A percentile compares a stretch with the other conserved stretches of the same genome.
These are phyloP conservation scores for Thraustochytrium sp. DNA, from an alignment of 352 stramenopile species.

Conservation along the genomic window DNA sequence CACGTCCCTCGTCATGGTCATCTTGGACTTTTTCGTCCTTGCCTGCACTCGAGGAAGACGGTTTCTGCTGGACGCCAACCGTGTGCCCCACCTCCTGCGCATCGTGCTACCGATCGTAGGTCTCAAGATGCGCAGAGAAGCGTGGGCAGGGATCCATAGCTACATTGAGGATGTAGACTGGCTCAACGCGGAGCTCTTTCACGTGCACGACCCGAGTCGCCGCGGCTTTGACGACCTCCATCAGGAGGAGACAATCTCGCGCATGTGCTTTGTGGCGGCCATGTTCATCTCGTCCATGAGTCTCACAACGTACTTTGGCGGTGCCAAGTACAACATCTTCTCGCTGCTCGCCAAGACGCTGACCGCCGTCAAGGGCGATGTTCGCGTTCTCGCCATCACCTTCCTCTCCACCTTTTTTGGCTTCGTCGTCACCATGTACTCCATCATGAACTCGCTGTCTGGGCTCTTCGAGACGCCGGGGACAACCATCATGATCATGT, in stretches of 20 bases:
- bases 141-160: not conserved
- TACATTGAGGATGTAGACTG: not conserved
- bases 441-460: constrained; percentile 5
- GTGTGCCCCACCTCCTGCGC: not conserved
- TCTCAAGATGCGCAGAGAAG: not conserved
- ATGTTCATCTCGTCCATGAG: constrained; percentile 19
- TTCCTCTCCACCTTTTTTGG: not conserved
- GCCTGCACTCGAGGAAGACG: not conserved
- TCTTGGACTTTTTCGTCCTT: not conserved
- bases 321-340: constrained; percentile 16
- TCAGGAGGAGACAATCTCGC: not conserved
- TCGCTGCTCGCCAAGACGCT: not conserved
- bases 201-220: not conserved
- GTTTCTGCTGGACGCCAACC: not conserved
- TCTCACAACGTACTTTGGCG: not conserved
- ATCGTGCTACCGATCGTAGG: not conserved
- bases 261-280: not conserved
- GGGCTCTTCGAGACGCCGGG: not conserved
- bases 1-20: not conserved
- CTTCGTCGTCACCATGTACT: constrained; percentile 1
- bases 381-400: constrained; percentile 12
- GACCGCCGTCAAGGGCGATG: not conserved
- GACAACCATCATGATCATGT: not conserved
- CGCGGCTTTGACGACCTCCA: not conserved
- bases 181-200: not conserved